Percentiles rank a stretch among this genome's conserved stretches.
Conservation (phyloP, 202 grass and related monocot species). For the Schoenoplectus tabernaemontani region DNA sequence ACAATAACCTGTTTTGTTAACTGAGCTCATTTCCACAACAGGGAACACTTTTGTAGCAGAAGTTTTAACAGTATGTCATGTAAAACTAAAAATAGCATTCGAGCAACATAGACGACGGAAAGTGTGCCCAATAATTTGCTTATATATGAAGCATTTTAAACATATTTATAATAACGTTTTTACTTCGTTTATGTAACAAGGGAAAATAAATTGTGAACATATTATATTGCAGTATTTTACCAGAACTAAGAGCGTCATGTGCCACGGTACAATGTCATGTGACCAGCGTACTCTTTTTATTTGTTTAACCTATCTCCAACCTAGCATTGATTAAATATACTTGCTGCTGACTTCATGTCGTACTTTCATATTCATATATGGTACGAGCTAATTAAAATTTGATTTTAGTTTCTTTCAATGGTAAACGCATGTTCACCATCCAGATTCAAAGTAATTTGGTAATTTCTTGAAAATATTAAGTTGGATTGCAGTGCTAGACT, state of each 20-base stretch:
- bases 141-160: not conserved
- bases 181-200: too few relatives aligned
- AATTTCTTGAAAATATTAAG: not conserved
- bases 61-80: not conserved
- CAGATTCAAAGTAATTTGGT: not conserved
- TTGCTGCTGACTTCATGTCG: not conserved
- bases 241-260: not conserved
- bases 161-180: not conserved
- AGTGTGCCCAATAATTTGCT: not conserved
- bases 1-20: not conserved
- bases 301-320: conserved; percentile 5
- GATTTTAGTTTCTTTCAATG: not conserved
- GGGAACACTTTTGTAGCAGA: not conserved
- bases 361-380: not conserved
- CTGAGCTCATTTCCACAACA: not conserved
- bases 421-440: not conserved
- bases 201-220: too few relatives aligned
- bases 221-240: not conserved
- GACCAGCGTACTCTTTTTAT: not conserved
- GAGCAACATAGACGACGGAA: not conserved
- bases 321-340: conserved; percentile 10
- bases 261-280: conserved; percentile 14
- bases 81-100: too few relatives aligned
- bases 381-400: not conserved
- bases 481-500: not conserved